Conservation (phyloP, 768 basidiomycete genomes). For the Agrocybe chaxingu region DNA sequence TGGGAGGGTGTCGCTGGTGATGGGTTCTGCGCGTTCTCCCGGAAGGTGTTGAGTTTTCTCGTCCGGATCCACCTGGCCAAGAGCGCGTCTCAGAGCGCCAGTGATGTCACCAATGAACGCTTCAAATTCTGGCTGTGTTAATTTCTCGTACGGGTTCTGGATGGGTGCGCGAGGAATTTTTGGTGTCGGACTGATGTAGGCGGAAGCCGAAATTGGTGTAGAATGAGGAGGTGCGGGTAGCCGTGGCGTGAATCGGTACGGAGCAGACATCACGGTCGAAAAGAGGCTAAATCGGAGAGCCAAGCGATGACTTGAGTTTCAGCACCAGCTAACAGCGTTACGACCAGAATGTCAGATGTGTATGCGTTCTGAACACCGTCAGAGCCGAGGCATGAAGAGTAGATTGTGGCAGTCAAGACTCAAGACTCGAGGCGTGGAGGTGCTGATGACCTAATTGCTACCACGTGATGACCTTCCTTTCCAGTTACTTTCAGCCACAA, state of each 20-base stretch:
- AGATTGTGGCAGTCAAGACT: no score
- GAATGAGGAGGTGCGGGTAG: constrained; percentile 20
- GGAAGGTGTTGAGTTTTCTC: neutral
- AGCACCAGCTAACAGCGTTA: no score
- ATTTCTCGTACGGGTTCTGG: constrained; percentile 72
- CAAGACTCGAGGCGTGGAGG: no score
- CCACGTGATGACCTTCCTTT: no score
- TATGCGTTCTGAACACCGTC: no score
- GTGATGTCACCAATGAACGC: constrained; percentile 68
- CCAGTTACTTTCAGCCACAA: no score
- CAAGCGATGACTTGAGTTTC: no score
- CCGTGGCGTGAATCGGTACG: constrained; percentile 20
- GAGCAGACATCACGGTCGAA: constrained; percentile 13
- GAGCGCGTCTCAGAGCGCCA: constrained; percentile 49
- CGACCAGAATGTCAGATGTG: no score
- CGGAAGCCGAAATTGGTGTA: constrained; percentile 16
- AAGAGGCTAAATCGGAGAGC: neutral
- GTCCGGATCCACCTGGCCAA: constrained; percentile 43
- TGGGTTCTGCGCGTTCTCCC: neutral
- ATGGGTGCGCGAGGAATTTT: constrained; percentile 44
- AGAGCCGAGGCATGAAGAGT: no score
- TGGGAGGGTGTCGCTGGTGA: constrained; percentile 1
- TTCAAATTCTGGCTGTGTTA: constrained; percentile 66
- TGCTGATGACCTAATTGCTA: no score
- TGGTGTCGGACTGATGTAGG: constrained; percentile 11